Percentiles rank a stretch among this genome's conserved stretches.
Evolutionary conservation across 1,284 basidiomycete species (phyloP).

Genomic region (Cerrena zonata): DNA sequence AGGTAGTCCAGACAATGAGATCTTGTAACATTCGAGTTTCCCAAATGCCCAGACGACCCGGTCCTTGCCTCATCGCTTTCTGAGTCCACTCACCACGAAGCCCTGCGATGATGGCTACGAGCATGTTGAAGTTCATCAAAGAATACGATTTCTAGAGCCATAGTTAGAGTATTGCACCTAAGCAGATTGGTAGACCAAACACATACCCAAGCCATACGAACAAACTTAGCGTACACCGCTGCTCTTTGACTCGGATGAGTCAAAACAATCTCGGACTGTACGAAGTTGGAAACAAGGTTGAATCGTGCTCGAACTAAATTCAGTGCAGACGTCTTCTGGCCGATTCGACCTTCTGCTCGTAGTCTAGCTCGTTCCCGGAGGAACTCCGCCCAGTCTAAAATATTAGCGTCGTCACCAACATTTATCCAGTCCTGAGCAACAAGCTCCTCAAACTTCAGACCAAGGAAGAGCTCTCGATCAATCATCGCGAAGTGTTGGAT

Average conservation of each 20-base stretch:
- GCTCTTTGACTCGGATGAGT: conserved; percentile 65
- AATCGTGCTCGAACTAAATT: conserved; percentile 80
- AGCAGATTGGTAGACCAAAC: conserved; percentile 2
- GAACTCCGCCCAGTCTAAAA: conserved; percentile 80
- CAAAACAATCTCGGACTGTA: conserved; percentile 72
- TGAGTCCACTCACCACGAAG: conserved; percentile 70
- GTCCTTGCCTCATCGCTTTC: conserved; percentile 58
- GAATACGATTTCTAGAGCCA: conserved; percentile 71
- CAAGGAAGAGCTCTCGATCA: conserved; percentile 79
- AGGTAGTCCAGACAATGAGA: conserved; percentile 65
- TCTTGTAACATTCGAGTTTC: conserved; percentile 76
- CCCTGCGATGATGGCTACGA: conserved; percentile 79
- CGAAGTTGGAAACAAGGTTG: conserved; percentile 81
- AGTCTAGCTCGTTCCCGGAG: conserved; percentile 69
- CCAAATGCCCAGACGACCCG: conserved; percentile 56
- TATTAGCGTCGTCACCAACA: conserved; percentile 55
- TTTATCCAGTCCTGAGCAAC: conserved; percentile 63
- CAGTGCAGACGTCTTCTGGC: conserved; percentile 63
- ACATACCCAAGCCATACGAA: conserved; percentile 81
- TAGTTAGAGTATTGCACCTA: conserved; percentile 5
- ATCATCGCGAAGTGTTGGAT: conserved; percentile 83
- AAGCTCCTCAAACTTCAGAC: conserved; percentile 79
- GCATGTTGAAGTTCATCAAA: conserved; percentile 73
- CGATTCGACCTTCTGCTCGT: conserved; percentile 56
- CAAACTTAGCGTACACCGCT: conserved; percentile 70